These are phyloP conservation scores for Beauveria scarabaeidicola DNA, from an alignment of 2,329 filamentous ascomycete genomes.

Conservation along the genomic window DNA sequence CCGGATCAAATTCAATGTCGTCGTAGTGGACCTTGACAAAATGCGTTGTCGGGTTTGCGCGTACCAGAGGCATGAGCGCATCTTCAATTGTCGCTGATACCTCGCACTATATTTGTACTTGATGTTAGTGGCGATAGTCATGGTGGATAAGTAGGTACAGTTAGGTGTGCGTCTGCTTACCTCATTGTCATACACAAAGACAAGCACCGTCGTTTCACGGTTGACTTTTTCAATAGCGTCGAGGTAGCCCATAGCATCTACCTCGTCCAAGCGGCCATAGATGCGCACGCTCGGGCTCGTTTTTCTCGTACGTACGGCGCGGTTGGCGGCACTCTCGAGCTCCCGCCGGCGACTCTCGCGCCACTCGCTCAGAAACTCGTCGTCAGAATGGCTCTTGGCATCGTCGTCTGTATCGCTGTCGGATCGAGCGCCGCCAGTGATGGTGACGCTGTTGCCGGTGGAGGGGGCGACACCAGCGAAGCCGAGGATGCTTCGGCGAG, in stretches of 20 bases:
- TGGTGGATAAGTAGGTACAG: not conserved
- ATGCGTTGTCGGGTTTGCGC: conserved; percentile 60
- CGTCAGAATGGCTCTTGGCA: conserved; percentile 47
- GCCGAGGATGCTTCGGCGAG: conserved; percentile 48
- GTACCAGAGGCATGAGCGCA: conserved; percentile 67
- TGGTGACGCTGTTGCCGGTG: conserved; percentile 22
- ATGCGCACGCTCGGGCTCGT: conserved; percentile 68
- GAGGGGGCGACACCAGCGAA: conserved; percentile 23
- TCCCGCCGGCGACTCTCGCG: conserved; percentile 71
- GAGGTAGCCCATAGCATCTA: conserved; percentile 88
- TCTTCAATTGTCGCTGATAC: conserved; percentile 73
- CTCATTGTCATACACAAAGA: conserved; percentile 85
- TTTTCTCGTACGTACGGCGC: conserved; percentile 52
- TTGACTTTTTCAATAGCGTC: conserved; percentile 89
- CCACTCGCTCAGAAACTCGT: conserved; percentile 78
- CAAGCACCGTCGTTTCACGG: conserved; percentile 74
- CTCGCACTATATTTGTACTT: conserved; percentile 52
- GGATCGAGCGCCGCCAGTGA: conserved; percentile 24
- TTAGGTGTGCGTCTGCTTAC: conserved; percentile 42
- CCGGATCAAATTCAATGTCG: conserved; percentile 89
- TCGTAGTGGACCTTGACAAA: conserved; percentile 89
- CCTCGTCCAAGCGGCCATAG: conserved; percentile 72
- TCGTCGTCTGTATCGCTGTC: conserved; percentile 42
- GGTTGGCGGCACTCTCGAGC: conserved; percentile 54
- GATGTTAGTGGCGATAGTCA: not conserved